A percentile compares a stretch with the other conserved stretches of the same genome.
Conservation (phyloP, 441 rosid species). For the Euphorbia schlechtendalii region DNA sequence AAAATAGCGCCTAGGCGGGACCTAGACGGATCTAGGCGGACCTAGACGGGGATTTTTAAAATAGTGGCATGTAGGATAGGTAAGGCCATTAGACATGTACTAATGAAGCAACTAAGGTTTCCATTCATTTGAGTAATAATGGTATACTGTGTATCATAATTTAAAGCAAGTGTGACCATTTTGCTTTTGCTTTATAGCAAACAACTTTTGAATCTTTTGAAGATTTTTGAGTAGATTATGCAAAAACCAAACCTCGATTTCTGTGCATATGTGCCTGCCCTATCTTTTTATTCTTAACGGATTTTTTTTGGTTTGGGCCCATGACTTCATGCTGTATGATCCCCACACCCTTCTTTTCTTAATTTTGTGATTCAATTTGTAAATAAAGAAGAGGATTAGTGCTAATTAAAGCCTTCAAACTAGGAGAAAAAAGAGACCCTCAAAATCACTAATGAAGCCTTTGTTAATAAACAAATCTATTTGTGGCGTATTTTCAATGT, state of each 20-base stretch:
- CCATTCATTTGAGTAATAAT: constrained; percentile 6
- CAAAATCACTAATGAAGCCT: no score
- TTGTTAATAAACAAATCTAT: no score
- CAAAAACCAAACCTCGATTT: constrained; percentile 24
- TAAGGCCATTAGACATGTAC: no score
- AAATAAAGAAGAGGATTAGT: not conserved
- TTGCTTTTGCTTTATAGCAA: not conserved
- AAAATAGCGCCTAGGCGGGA: no score
- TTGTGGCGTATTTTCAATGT: no score
- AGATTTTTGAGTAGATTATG: constrained; percentile 39
- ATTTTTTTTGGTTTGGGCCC: no score
- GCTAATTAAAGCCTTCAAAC: constrained; percentile 19
- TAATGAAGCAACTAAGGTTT: not conserved
- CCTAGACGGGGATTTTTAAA: no score
- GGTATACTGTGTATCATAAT: not conserved
- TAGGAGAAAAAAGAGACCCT: constrained; percentile 6
- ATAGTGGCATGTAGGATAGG: no score
- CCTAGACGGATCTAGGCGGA: no score
- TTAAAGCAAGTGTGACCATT: not conserved
- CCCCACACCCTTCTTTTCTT: not conserved
- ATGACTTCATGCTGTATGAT: no score
- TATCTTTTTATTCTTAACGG: no score
- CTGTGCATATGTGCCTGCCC: constrained; percentile 12
- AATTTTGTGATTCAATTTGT: no score
- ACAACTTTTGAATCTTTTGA: constrained; percentile 28